Evolutionary conservation across 2,329 filamentous ascomycete genomes (phyloP), one percentile per base, ranked within the genome.

Genomic region (Clonostachys solani): DNA sequence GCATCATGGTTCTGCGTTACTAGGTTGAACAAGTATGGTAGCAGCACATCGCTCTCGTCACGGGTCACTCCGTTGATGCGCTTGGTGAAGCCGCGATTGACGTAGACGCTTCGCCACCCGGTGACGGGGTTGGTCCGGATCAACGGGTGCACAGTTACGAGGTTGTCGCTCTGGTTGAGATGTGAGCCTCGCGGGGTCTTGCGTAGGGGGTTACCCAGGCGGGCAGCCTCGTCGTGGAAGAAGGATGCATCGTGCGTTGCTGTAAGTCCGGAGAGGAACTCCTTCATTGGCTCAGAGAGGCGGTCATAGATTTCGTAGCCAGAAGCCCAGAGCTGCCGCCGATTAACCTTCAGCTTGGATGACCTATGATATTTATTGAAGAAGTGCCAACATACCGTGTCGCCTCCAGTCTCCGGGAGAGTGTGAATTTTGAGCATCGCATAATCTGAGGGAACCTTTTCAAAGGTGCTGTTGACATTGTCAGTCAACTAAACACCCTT

Each of bases 91-190:
- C 71, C 74, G 40, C 63, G 70, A 56, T 75, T 75, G 33, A 74
- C 65, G 50, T 71, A 80, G 6, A 79, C 67, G 0, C 72, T 75
- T 56, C 80, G 80, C 75, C 77, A 81, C 1, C 77, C 77, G 3
- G 77, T 81, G 3, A 79, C 77, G 4, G 77, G 81, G 55, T 84
- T 84, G 6, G 80, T 83, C 4, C 81, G 72, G 40, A 83, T 66
- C 4, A 82, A 63, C 2, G 79, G 78, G 55, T 79, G 75, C 3
- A 70, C 65, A 1, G 80, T 72, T 38, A 59, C 62, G 35, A 84
- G 67, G 19, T 71, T 68, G 5, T 64, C 63, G 40, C 81, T 81
- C 17, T 77, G 65, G 53, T 85, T 85, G 48, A 81, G 65, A 1
- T 79, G 79, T 1, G 75, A 75, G 2, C 81, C 81, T 8, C 77